Conservation (phyloP, 495 filamentous ascomycete genomes). For the Aspergillus sclerotioniger region DNA sequence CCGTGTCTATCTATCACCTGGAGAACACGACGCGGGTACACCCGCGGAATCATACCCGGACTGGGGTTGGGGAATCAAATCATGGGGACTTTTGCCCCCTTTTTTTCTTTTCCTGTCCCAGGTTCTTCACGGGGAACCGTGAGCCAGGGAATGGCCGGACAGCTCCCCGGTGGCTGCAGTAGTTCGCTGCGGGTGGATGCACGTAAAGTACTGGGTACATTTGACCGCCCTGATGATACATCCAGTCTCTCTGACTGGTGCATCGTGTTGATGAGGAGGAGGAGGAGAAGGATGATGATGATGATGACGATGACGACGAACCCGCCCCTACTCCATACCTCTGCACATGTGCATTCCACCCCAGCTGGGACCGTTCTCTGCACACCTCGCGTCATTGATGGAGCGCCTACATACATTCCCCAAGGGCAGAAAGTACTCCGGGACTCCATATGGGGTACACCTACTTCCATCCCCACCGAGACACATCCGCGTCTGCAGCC, state of each 20-base stretch:
- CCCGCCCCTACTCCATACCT: slow-evolving; percentile 7
- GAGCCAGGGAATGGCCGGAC: background rate
- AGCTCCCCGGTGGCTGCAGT: background rate
- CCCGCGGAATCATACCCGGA: slow-evolving; percentile 3
- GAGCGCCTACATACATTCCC: background rate
- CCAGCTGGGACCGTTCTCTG: background rate
- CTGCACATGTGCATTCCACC: slow-evolving; percentile 3
- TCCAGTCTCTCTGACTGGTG: background rate
- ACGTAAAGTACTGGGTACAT: background rate
- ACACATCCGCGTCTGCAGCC: slow-evolving; percentile 3
- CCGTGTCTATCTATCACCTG: background rate
- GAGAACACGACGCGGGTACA: background rate
- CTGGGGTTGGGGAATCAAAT: too few relatives aligned
- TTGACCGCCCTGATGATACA: background rate
- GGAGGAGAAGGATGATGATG: too few relatives aligned
- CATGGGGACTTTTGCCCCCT: background rate
- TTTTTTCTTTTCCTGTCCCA: background rate
- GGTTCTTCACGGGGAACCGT: background rate
- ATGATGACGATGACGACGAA: background rate
- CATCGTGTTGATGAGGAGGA: background rate
- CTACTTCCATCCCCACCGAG: background rate
- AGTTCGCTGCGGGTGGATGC: background rate
- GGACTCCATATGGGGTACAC: background rate
- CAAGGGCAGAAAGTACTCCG: background rate
- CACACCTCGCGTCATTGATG: background rate